These are phyloP conservation scores for Hypomontagnella monticulosa DNA, from an alignment of 495 filamentous ascomycete species.

Conservation along the genomic window DNA sequence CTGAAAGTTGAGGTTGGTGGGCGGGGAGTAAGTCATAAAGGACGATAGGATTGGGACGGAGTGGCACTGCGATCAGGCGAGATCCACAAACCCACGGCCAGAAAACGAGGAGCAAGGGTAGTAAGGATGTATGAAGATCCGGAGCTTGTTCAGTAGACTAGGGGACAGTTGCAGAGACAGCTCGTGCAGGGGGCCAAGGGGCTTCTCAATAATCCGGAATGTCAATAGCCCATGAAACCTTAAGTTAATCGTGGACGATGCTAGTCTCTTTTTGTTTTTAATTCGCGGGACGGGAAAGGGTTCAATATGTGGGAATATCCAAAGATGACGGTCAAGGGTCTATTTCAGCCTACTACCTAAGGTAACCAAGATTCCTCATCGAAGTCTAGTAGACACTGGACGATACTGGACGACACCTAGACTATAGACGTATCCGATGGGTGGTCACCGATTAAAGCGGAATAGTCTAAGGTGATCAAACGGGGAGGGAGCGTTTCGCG, in stretches of 20 bases:
- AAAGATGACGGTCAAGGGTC: constrained; percentile 12
- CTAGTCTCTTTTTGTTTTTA: constrained; percentile 26
- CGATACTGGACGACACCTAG: constrained; percentile 16
- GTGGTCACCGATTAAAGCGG: constrained; percentile 11
- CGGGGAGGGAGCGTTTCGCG: constrained; percentile 51
- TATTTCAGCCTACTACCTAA: constrained; percentile 17
- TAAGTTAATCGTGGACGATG: constrained; percentile 45
- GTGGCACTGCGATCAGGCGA: constrained; percentile 38
- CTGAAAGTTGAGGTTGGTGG: constrained; percentile 43
- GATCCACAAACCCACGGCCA: constrained; percentile 29
- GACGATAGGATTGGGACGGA: constrained; percentile 35
- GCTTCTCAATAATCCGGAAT: constrained; percentile 44
- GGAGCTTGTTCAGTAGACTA: constrained; percentile 34
- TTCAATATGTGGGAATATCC: constrained; percentile 28
- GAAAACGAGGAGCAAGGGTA: constrained; percentile 29
- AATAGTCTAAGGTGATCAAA: constrained; percentile 43
- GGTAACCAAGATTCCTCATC: constrained; percentile 19
- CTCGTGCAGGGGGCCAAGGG: constrained; percentile 28
- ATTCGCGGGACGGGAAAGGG: constrained; percentile 23
- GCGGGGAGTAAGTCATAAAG: constrained; percentile 58
- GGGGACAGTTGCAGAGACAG: constrained; percentile 4
- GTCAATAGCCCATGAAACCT: constrained; percentile 50
- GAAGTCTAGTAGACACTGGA: too few relatives aligned
- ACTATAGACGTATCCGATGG: constrained; percentile 10
- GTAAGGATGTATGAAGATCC: constrained; percentile 44